Base-by-base conservation (phyloP, 805 yeast genomes). In the Lipomyces yamanashiensis region DNA sequence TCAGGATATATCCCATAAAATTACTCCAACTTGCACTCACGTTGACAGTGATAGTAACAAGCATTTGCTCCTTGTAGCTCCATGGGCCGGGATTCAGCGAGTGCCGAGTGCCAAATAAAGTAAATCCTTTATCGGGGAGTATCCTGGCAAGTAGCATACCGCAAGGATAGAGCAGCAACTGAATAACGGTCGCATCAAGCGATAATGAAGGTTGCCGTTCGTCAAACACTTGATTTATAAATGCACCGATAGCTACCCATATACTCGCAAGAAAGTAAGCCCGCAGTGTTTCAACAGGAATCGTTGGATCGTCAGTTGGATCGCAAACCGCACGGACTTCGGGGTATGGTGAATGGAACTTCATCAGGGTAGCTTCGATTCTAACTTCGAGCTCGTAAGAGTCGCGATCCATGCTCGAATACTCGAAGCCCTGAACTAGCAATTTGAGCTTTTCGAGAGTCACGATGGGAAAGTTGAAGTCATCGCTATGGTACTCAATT, bases 271-370 rank as follows among this genome's bases (percentile, higher is more conserved):
- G 74, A 3, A 79, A 74, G 84, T 57, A 62, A 12, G 43, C 60
- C 6, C 64, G 64, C 15, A 61, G 7, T 4, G 64, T 61, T 52
- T 61, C 64, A 5, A 33, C 34, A 1, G 59, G 41, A 19, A 61
- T 41, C 5, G 44, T 45, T 5, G 60, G 80, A 64, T 86, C 87
- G 67, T 86, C 89, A 56, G 68, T 76, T 13, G 86, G 82, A n/a
- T 84, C 85, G n/a, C 85, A 85, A n/a, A 87, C 82, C 8, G 89
- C 85, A 41, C 89, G 74, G 13, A 86, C 87, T 70, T 86, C 90
- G 0, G 89, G 87, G 66, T 85, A 85, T 3, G 88, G 88, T n/a
- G 67, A 63, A 33, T 61, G 65, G 19, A 34, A 45, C 15, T 49
- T 43, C 17, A 63, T 57, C 54, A 63, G 37, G 12, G 58, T 39